Evolutionary conservation across 139 green algal genomes (phyloP).

Genomic region (Chlorella sp.): DNA sequence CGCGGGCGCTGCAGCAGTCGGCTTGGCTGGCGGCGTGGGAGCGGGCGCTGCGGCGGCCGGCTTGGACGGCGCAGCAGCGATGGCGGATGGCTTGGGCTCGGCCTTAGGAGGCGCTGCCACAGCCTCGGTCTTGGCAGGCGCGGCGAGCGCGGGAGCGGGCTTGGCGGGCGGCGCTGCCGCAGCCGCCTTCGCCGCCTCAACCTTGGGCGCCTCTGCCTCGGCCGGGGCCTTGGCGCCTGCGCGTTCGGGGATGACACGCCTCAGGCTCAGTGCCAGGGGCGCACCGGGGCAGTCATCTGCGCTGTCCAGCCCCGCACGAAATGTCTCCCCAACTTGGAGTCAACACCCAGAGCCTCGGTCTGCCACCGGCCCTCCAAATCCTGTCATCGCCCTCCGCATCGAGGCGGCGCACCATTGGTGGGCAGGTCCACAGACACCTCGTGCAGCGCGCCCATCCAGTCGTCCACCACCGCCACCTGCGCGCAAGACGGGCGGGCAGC

Average conservation of each 20-base stretch:
- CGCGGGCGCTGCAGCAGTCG: not conserved
- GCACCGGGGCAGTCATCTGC: too few species aligned
- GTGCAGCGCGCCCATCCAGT: slow-evolving; percentile 14
- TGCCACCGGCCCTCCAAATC: too few species aligned
- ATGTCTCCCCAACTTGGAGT: too few species aligned
- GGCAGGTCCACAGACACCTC: too few species aligned
- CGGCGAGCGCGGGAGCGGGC: not conserved
- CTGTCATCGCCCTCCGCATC: too few species aligned
- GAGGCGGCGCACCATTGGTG: too few species aligned
- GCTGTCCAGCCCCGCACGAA: too few species aligned
- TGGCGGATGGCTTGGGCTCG: not conserved
- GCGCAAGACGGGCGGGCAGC: not conserved
- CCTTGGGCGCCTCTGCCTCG: not conserved
- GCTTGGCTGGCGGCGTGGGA: not conserved
- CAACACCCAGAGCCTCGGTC: too few species aligned
- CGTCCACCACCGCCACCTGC: slow-evolving; percentile 8
- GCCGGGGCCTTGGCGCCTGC: not conserved
- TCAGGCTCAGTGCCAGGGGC: too few species aligned
- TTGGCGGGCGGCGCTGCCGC: not conserved
- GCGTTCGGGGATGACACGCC: too few species aligned
- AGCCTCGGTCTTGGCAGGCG: not conserved
- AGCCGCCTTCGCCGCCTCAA: not conserved
- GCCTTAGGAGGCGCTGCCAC: not conserved
- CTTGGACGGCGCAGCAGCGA: not conserved
- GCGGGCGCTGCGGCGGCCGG: not conserved